Evolutionary conservation across 371 early-diverging fungal species (phyloP), one percentile per base, ranked within the genome.

Genomic region (Circinella umbellata): DNA sequence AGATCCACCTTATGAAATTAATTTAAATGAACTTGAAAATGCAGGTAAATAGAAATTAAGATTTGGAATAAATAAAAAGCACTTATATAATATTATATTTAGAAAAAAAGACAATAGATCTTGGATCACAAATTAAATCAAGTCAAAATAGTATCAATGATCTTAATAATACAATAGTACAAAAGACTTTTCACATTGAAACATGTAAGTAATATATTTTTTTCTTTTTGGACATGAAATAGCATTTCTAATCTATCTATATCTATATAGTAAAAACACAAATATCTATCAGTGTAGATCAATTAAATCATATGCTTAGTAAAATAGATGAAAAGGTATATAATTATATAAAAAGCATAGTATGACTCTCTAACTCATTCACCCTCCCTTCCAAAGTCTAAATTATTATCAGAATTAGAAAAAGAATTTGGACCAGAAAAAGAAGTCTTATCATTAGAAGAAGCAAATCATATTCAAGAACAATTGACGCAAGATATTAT

Each of bases 401-500:
- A 51, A 59, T 55, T 46, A 20, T 36, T 69, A 7, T 48, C 49
- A 35, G 47, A n/a, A 39, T n/a, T 49, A 15, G 53, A 35, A 62
- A 18, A 9, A 37, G 13, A 59, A 18, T 15, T 51, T 14, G 51
- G 5, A 13, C 51, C 49, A 4, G 46, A 69, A 69, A 53, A 14
- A 27, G 27, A 27, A 14, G 46, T 36, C 20, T 51, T 18, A 27
- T 51, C 69, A 8, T 18, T 54, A 11, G 69, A 69, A 59, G 64
- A 63, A 64, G 63, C 64, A 46, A 18, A n/a, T 34, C 17, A 36
- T 27, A 36, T 55, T 17, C 34, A 62, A 39, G 66, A 70, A 11
- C 20, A 66, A 11, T 48, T 60, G 34, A 49, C 61, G 8, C 53
- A 68, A 54, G 64, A 68, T 10, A 57, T 66, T 59, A 60, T 66